Evolutionary conservation across 805 yeast genomes (phyloP).

Genomic region (Starmerella davenportii): DNA sequence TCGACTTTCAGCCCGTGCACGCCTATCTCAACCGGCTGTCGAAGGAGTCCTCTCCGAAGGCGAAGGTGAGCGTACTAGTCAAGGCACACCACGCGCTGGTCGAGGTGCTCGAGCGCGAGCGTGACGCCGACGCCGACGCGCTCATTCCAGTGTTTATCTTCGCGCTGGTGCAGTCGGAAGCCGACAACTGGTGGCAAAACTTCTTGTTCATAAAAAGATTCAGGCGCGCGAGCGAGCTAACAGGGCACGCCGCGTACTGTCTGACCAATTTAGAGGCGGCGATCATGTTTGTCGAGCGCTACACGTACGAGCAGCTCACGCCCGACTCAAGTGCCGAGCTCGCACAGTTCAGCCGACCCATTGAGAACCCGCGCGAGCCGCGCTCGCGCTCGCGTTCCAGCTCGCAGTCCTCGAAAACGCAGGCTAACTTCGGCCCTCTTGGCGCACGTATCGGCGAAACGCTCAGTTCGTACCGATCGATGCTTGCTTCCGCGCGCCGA

Average conservation of each 20-base stretch:
- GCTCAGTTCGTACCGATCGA: conserved; percentile 14
- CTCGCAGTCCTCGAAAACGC: conserved; percentile 17
- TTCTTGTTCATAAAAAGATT: conserved; percentile 25
- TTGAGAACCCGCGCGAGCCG: conserved; percentile 8
- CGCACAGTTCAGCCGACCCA: conserved; percentile 12
- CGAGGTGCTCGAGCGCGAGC: conserved; percentile 15
- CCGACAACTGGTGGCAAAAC: conserved; percentile 24
- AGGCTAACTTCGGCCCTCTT: conserved; percentile 17
- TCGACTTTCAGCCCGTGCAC: neutral
- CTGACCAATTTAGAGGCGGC: conserved; percentile 30
- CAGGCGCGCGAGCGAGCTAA: conserved; percentile 21
- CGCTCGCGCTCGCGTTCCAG: conserved; percentile 9
- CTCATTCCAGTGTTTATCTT: conserved; percentile 26
- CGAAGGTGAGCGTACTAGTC: conserved; percentile 22
- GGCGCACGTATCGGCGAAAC: conserved; percentile 22
- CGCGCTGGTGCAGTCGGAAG: conserved; percentile 20
- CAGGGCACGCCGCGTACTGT: conserved; percentile 27
- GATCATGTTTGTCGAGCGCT: conserved; percentile 23
- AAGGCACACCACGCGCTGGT: conserved; percentile 25
- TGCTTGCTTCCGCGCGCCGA: conserved; percentile 8
- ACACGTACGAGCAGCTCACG: conserved; percentile 21
- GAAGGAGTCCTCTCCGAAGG: conserved; percentile 21
- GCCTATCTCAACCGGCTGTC: conserved; percentile 13
- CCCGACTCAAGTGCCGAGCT: conserved; percentile 15
- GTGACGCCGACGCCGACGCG: conserved; percentile 23